Conservation (phyloP, 2,329 filamentous ascomycete species). For the Fusarium equiseti region DNA sequence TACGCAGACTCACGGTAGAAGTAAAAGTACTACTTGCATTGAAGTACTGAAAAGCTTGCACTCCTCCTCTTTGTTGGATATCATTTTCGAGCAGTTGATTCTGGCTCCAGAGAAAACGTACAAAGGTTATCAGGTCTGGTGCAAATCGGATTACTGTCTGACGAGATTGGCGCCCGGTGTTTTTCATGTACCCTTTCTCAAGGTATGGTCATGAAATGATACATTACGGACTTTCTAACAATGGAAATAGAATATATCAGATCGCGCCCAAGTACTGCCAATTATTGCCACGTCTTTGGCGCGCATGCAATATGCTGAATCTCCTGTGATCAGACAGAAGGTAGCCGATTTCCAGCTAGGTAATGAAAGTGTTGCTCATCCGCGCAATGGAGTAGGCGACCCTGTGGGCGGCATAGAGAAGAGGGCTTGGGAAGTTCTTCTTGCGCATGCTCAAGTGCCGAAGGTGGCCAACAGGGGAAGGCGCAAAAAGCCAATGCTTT, state of each 20-base stretch:
- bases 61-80: constrained; percentile 28
- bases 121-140: constrained; percentile 38
- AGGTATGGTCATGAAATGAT: constrained; percentile 40
- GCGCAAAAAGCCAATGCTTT: background rate
- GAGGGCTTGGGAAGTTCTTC: constrained; percentile 44
- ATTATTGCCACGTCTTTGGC: constrained; percentile 50
- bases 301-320: constrained; percentile 52
- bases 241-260: constrained; percentile 42
- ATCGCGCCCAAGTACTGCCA: constrained; percentile 45
- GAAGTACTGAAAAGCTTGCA: constrained; percentile 20
- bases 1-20: background rate
- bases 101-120: constrained; percentile 43
- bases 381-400: background rate
- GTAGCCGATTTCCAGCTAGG: constrained; percentile 21
- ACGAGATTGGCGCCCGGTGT: constrained; percentile 51
- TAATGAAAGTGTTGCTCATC: background rate
- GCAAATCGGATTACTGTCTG: constrained; percentile 42
- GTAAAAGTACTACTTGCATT: background rate
- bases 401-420: constrained; percentile 33
- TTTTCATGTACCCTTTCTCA: constrained; percentile 53
- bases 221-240: constrained; percentile 13
- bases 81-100: constrained; percentile 46
- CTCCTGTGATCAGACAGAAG: constrained; percentile 51
- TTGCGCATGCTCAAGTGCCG: constrained; percentile 35
- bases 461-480: constrained; percentile 4